phyloP scores from a whole-genome alignment of 2,329 filamentous ascomycete genomes.

The Kalaharituber pfeilii region DNA sequence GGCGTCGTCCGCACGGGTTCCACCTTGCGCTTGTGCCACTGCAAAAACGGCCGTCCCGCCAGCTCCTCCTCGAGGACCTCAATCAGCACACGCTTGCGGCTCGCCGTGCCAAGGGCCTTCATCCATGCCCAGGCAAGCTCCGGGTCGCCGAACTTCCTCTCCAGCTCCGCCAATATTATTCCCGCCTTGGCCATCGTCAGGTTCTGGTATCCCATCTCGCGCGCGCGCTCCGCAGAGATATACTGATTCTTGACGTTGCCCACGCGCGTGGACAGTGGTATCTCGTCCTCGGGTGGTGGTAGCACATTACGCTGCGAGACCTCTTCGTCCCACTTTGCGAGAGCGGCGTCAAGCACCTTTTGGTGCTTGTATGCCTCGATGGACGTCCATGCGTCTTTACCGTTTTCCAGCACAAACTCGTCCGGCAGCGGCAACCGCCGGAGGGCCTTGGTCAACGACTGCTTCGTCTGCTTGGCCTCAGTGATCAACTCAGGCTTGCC shows the following conservation, averaged over 20 bases:
- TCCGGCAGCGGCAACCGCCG: neutral
- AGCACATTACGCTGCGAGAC: neutral
- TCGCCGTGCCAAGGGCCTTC: neutral
- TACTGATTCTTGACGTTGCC: neutral
- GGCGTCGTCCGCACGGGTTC: neutral
- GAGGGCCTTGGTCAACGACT: neutral
- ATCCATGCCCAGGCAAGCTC: neutral
- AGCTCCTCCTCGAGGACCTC: neutral
- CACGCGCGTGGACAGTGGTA: neutral
- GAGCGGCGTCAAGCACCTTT: neutral
- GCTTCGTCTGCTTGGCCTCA: too few relatives aligned
- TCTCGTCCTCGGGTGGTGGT: neutral
- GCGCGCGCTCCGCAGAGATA: neutral
- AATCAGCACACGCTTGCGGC: neutral
- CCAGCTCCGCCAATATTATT: neutral
- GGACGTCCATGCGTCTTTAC: neutral
- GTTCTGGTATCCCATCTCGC: neutral
- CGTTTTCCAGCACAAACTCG: neutral
- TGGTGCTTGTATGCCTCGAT: neutral
- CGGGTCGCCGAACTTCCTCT: neutral
- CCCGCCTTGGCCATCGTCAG: neutral
- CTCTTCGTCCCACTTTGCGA: neutral
- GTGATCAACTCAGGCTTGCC: neutral
- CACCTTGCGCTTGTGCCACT: conserved; percentile 1
- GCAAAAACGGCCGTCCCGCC: conserved; percentile 1